phyloP scores from a whole-genome alignment of 768 basidiomycete genomes.

The Hydnomerulius pinastri region DNA sequence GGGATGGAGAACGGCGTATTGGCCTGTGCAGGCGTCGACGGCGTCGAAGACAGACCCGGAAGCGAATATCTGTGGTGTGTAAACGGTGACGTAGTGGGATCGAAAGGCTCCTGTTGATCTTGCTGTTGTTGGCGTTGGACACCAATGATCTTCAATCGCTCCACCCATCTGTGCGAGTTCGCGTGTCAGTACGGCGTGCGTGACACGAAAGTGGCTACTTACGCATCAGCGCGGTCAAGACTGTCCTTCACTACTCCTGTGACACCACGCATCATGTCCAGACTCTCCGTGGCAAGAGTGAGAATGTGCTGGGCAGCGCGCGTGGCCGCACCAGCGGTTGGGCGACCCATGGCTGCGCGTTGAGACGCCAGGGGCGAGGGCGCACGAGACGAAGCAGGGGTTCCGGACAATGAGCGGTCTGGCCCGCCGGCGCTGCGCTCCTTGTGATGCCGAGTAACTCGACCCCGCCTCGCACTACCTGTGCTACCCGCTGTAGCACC shows the following conservation, averaged over 20 bases:
- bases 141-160: slow-evolving; percentile 75
- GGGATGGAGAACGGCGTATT: slow-evolving; percentile 30
- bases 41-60: slow-evolving; percentile 31
- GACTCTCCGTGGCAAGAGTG: slow-evolving; percentile 83
- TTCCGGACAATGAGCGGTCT: slow-evolving; percentile 32
- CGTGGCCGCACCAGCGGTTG: slow-evolving; percentile 57
- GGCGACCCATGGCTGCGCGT: slow-evolving; percentile 22
- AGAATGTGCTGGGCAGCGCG: slow-evolving; percentile 80
- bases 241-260: slow-evolving; percentile 88
- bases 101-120: slow-evolving; percentile 18
- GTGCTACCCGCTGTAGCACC: slow-evolving; percentile 29
- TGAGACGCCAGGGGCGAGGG: slow-evolving; percentile 33
- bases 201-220: slow-evolving; percentile 30
- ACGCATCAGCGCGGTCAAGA: slow-evolving; percentile 86
- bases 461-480: slow-evolving; percentile 18
- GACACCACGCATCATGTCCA: slow-evolving; percentile 91
- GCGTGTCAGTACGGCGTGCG: no score
- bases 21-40: slow-evolving; percentile 31
- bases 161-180: slow-evolving; percentile 74
- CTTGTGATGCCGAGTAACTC: slow-evolving; percentile 25
- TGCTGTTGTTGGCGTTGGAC: slow-evolving; percentile 56
- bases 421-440: slow-evolving; percentile 43
- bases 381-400: slow-evolving; percentile 37
- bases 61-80: slow-evolving; percentile 18
- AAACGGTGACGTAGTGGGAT: slow-evolving; percentile 8